phyloP scores from a whole-genome alignment of 2,329 filamentous ascomycete genomes.

The Scleromitrula shiraiana region DNA sequence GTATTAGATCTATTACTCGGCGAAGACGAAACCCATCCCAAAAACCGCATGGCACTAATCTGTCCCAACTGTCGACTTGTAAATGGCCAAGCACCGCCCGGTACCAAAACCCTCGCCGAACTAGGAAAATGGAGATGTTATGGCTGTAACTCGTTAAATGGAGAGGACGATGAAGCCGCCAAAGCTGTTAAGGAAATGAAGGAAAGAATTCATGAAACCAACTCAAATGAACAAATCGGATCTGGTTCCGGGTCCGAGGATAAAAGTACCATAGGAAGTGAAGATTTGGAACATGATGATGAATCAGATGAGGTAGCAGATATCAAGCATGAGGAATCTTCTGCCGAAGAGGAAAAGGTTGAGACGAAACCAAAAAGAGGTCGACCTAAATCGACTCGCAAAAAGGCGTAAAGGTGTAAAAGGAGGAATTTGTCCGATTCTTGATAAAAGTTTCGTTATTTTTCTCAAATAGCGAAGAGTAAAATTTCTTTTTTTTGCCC shows the following conservation, averaged over 20 bases:
- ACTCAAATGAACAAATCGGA: background rate
- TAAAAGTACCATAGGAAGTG: background rate
- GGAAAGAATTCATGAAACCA: slow-evolving; percentile 19
- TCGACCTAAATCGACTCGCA: slow-evolving; percentile 1
- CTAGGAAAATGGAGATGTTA: slow-evolving; percentile 84
- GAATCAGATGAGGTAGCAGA: background rate
- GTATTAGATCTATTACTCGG: slow-evolving; percentile 87
- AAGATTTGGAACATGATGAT: slow-evolving; percentile 5
- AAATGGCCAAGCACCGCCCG: slow-evolving; percentile 91
- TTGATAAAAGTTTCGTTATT: too few species aligned
- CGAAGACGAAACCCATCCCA: slow-evolving; percentile 87
- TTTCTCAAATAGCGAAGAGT: background rate
- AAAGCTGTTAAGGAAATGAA: slow-evolving; percentile 46
- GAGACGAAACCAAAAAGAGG: slow-evolving; percentile 9
- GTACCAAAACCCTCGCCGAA: slow-evolving; percentile 67
- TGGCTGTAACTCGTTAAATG: slow-evolving; percentile 75
- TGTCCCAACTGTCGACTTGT: slow-evolving; percentile 77
- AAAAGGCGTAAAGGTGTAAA: background rate
- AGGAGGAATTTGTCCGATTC: background rate
- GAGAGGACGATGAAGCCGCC: slow-evolving; percentile 71
- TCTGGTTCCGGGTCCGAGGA: slow-evolving; percentile 2
- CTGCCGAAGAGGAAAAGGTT: slow-evolving; percentile 12
- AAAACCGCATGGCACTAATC: slow-evolving; percentile 83
- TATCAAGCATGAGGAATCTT: slow-evolving; percentile 8
- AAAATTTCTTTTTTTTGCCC: too few species aligned